A percentile compares a stretch with the other conserved stretches of the same genome.
These are phyloP conservation scores for Colletotrichum lupini DNA, from an alignment of 2,329 filamentous ascomycete genomes.

Conservation along the genomic window DNA sequence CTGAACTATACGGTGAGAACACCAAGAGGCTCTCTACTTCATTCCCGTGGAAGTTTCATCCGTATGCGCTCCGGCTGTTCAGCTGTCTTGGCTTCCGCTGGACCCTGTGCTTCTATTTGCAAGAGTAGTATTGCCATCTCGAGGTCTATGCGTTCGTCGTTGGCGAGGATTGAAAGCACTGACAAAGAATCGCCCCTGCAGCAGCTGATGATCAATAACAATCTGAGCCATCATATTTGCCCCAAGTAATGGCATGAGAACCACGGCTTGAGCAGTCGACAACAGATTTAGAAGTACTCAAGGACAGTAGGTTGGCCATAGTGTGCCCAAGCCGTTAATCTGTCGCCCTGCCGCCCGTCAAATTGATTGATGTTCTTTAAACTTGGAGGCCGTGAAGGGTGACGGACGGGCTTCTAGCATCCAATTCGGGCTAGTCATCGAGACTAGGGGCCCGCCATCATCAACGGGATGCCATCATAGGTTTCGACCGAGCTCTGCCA, in stretches of 20 bases:
- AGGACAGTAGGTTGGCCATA: neutral
- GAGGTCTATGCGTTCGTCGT: conserved; percentile 16
- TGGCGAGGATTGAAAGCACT: conserved; percentile 11
- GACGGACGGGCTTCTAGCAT: conserved; percentile 3
- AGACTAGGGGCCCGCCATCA: conserved; percentile 7
- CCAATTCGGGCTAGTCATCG: neutral
- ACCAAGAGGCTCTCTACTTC: neutral
- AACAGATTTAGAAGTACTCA: neutral
- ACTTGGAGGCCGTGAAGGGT: conserved; percentile 9
- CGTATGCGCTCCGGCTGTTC: conserved; percentile 17
- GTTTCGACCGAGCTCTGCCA: conserved; percentile 22
- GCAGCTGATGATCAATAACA: conserved; percentile 1
- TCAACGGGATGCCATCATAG: conserved; percentile 11
- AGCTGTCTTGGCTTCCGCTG: conserved; percentile 7
- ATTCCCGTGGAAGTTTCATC: conserved; percentile 31
- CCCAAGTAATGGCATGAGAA: conserved; percentile 26
- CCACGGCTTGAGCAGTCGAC: neutral
- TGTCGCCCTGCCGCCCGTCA: conserved; percentile 4
- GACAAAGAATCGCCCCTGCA: conserved; percentile 2
- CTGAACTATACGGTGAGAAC: neutral
- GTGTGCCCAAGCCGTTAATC: conserved; percentile 3
- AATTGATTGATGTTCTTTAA: neutral
- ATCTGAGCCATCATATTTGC: conserved; percentile 22
- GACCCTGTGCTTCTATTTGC: conserved; percentile 25
- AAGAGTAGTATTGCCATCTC: conserved; percentile 3